These are phyloP conservation scores for Nicotiana knightiana DNA, from an alignment of 257 asterid species.

Conservation along the genomic window DNA sequence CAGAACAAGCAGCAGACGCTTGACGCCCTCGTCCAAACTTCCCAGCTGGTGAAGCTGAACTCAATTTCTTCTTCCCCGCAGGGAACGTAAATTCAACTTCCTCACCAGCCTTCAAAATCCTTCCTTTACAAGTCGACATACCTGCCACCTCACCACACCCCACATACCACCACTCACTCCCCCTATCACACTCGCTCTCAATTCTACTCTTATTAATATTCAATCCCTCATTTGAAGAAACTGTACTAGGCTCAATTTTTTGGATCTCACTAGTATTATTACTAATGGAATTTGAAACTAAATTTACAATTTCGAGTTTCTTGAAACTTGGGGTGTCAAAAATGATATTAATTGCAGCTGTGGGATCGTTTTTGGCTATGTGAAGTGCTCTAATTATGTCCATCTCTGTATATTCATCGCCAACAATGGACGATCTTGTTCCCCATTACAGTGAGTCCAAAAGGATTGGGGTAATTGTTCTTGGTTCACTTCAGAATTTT, in stretches of 20 bases:
- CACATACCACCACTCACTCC: constrained; percentile 87
- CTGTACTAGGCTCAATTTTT: not conserved
- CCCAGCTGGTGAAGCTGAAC: constrained; percentile 41
- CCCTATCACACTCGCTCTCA: constrained; percentile 17
- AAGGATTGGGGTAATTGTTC: not conserved
- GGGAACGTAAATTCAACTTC: constrained; percentile 69
- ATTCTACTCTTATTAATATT: not conserved
- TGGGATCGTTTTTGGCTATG: constrained; percentile 84
- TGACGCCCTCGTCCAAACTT: constrained; percentile 75
- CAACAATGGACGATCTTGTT: constrained; percentile 66
- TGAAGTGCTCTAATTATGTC: constrained; percentile 92
- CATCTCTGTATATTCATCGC: constrained; percentile 65
- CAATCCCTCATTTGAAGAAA: constrained; percentile 16
- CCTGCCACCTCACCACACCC: constrained; percentile 66
- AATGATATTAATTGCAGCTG: constrained; percentile 84
- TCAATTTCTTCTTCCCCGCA: constrained; percentile 45
- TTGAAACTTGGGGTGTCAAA: constrained; percentile 62
- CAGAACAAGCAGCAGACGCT: constrained; percentile 53
- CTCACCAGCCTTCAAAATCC: constrained; percentile 66
- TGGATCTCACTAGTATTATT: not conserved
- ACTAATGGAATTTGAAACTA: constrained; percentile 4
- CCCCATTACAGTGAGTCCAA: constrained; percentile 36
- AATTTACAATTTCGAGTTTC: constrained; percentile 27
- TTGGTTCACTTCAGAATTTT: not conserved
- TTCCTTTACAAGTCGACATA: constrained; percentile 85